Conservation (phyloP, 306 rosid species). For the Cyclanthera cordifolia region DNA sequence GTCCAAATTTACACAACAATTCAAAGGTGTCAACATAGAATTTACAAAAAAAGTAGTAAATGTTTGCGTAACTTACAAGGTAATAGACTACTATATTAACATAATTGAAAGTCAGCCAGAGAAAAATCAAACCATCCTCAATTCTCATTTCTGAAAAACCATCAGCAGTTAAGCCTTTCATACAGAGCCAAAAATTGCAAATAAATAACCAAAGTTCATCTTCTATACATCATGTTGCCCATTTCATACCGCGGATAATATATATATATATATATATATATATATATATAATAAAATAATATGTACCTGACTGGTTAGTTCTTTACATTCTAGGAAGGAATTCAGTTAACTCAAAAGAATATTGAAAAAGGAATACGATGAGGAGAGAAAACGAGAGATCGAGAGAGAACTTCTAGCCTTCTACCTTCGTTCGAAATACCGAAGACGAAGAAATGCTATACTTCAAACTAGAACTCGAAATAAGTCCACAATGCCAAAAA, state of each 20-base stretch:
- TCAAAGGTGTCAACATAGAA: background rate
- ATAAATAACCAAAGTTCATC: background rate
- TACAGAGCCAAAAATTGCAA: background rate
- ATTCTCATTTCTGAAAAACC: background rate
- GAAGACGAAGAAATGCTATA: constrained; percentile 3
- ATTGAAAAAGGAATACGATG: background rate
- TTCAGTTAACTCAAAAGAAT: background rate
- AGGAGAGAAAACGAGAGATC: background rate
- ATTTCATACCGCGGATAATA: background rate
- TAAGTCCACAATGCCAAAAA: background rate
- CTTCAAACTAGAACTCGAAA: constrained; percentile 5
- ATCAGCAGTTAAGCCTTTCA: background rate
- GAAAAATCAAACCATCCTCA: background rate
- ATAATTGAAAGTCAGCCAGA: background rate
- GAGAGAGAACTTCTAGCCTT: background rate
- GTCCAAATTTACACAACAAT: background rate
- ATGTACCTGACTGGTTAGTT: background rate
- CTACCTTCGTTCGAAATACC: constrained; percentile 3
- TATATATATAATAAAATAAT: too few relatives aligned
- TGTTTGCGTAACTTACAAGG: background rate
- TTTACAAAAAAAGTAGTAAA: background rate
- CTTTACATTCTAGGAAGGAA: background rate
- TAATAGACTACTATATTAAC: background rate
- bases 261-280: background rate
- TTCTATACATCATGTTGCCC: background rate